These are phyloP conservation scores for Boletus edulis DNA, from an alignment of 768 basidiomycete species.

Conservation along the genomic window DNA sequence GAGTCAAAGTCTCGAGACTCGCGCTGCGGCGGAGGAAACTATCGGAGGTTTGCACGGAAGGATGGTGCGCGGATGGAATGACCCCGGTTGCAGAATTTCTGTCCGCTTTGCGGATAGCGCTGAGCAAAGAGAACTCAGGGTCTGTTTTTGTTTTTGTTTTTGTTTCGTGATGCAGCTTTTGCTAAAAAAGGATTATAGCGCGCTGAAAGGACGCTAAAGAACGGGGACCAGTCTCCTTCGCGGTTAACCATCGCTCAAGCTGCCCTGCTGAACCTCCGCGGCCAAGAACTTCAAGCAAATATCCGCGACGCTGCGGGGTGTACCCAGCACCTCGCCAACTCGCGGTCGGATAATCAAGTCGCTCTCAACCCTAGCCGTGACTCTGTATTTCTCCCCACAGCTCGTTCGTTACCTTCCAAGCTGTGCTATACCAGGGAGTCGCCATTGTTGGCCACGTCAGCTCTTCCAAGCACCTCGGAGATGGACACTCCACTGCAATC, in stretches of 20 bases:
- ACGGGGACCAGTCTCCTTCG: slow-evolving; percentile 60
- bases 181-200: slow-evolving; percentile 42
- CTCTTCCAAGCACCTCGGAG: slow-evolving; percentile 32
- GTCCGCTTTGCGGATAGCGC: slow-evolving; percentile 78
- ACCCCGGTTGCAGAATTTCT: slow-evolving; percentile 71
- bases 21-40: slow-evolving; percentile 70
- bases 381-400: slow-evolving; percentile 10
- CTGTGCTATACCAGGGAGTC: slow-evolving; percentile 19
- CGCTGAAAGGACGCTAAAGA: slow-evolving; percentile 55
- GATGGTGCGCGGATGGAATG: slow-evolving; percentile 78
- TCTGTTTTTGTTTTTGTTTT: slow-evolving; percentile 32
- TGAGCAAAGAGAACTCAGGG: slow-evolving; percentile 75
- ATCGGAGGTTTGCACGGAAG: slow-evolving; percentile 77
- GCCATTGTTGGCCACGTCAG: slow-evolving; percentile 10
- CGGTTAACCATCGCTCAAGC: slow-evolving; percentile 78
- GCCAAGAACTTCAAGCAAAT: slow-evolving; percentile 47
- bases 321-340: slow-evolving; percentile 7
- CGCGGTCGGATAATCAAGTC: slow-evolving; percentile 1
- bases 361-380: not conserved
- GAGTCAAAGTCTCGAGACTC: slow-evolving; percentile 59
- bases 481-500: slow-evolving; percentile 41
- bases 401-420: slow-evolving; percentile 22
- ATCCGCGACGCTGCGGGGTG: slow-evolving; percentile 1
- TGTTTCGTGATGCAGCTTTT: not conserved
- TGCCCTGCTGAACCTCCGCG: slow-evolving; percentile 70